These are phyloP conservation scores for Mucor mucedo DNA, from an alignment of 371 early-diverging fungal species.

Conservation along the genomic window DNA sequence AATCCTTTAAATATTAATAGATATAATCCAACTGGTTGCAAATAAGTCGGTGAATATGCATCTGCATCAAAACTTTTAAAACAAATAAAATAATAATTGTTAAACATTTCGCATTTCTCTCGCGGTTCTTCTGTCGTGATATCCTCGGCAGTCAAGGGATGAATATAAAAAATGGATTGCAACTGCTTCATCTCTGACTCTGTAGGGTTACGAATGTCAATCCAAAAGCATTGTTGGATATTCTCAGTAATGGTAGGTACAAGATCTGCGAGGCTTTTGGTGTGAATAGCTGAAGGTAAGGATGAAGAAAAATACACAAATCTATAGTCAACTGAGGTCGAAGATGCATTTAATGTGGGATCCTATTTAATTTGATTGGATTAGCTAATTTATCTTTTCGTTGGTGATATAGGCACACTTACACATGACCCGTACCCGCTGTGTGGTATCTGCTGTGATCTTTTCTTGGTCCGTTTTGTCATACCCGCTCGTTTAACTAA, in stretches of 20 bases:
- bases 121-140: slow-evolving; percentile 86
- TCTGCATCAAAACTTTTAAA: slow-evolving; percentile 75
- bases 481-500: not conserved
- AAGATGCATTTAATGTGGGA: no score
- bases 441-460: not conserved
- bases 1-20: slow-evolving; percentile 80
- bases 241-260: slow-evolving; percentile 25
- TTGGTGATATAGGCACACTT: not conserved
- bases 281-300: slow-evolving; percentile 13
- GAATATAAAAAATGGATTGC: slow-evolving; percentile 65
- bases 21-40: slow-evolving; percentile 80
- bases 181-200: slow-evolving; percentile 67
- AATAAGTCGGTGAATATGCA: slow-evolving; percentile 60
- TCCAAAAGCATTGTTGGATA: slow-evolving; percentile 68
- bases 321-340: not conserved
- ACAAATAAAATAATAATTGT: slow-evolving; percentile 87
- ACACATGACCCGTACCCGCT: slow-evolving; percentile 3
- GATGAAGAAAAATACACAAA: slow-evolving; percentile 10
- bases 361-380: not conserved
- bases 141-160: slow-evolving; percentile 92
- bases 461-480: not conserved
- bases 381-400: no score
- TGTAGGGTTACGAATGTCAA: slow-evolving; percentile 79
- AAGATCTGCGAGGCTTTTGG: slow-evolving; percentile 14
- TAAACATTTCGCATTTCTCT: slow-evolving; percentile 91